Evolutionary conservation across 2,329 filamentous ascomycete species (phyloP).

Genomic region (Claviceps sp.): DNA sequence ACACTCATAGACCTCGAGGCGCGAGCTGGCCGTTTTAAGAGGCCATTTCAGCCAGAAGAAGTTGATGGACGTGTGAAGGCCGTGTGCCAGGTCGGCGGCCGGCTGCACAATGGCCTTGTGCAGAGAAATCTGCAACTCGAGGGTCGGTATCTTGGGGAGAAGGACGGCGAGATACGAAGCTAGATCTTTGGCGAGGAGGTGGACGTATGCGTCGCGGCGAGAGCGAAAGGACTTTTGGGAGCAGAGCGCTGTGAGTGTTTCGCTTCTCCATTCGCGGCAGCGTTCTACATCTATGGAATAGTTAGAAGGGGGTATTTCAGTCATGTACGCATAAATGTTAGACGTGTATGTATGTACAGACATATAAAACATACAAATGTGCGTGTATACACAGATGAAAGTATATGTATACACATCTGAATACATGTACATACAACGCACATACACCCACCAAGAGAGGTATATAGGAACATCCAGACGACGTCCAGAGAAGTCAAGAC

Average conservation of each 20-base stretch:
- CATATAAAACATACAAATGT: no score
- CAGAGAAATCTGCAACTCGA: slow-evolving; percentile 20
- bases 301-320: background rate
- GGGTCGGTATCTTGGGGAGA: slow-evolving; percentile 13
- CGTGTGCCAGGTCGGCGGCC: slow-evolving; percentile 22
- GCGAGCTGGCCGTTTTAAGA: slow-evolving; percentile 20
- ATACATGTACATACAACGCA: no score
- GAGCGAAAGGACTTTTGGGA: slow-evolving; percentile 19
- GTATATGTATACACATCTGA: background rate
- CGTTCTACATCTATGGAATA: slow-evolving; percentile 16
- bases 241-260: slow-evolving; percentile 22
- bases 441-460: no score
- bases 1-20: slow-evolving; percentile 25
- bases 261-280: slow-evolving; percentile 24
- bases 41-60: slow-evolving; percentile 25
- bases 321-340: no score
- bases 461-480: no score
- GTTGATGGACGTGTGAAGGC: slow-evolving; percentile 20
- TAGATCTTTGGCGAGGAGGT: slow-evolving; percentile 20
- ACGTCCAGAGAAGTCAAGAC: no score
- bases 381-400: background rate
- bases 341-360: no score
- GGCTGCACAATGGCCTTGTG: slow-evolving; percentile 21
- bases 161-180: slow-evolving; percentile 17
- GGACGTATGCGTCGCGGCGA: slow-evolving; percentile 15